A percentile compares a stretch with the other conserved stretches of the same genome.
Conservation (phyloP, 148 eudicot species). For the Simmondsia chinensis region DNA sequence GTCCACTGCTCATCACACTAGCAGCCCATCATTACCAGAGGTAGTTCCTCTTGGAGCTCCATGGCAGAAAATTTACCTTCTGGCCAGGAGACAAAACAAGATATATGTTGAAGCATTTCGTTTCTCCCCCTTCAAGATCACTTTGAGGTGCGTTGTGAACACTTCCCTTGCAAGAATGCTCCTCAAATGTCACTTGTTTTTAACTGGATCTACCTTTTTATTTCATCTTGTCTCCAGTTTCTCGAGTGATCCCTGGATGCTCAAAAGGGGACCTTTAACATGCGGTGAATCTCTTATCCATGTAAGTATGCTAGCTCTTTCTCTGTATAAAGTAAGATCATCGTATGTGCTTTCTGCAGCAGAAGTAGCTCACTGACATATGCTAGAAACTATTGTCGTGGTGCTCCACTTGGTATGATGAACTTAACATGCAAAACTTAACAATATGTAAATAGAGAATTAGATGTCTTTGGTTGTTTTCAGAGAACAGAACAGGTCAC, state of each 20-base stretch:
- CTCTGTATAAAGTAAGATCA: background rate
- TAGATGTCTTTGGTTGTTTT: background rate
- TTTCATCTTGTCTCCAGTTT: slow-evolving; percentile 46
- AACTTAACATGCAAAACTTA: background rate
- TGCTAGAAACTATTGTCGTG: background rate
- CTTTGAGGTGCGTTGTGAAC: slow-evolving; percentile 51
- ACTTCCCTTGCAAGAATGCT: background rate
- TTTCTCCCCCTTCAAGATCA: slow-evolving; percentile 34
- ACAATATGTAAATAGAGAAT: background rate
- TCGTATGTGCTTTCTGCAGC: slow-evolving; percentile 4
- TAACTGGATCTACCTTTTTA: slow-evolving; percentile 1
- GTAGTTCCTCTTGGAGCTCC: slow-evolving; percentile 92
- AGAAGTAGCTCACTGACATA: no score
- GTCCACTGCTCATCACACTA: slow-evolving; percentile 16
- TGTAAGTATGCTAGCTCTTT: slow-evolving; percentile 34
- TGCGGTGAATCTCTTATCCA: slow-evolving; percentile 84
- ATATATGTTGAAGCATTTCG: slow-evolving; percentile 26
- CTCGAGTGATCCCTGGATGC: slow-evolving; percentile 93
- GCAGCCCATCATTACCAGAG: slow-evolving; percentile 31
- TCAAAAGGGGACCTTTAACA: slow-evolving; percentile 61
- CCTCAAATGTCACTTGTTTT: background rate
- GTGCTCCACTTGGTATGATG: background rate
- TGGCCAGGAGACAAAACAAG: slow-evolving; percentile 78
- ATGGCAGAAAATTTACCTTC: slow-evolving; percentile 80
- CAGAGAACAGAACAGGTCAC: no score